These are phyloP conservation scores for Pseudogymnoascus sp. DNA, from an alignment of 2,329 filamentous ascomycete genomes.

Conservation along the genomic window DNA sequence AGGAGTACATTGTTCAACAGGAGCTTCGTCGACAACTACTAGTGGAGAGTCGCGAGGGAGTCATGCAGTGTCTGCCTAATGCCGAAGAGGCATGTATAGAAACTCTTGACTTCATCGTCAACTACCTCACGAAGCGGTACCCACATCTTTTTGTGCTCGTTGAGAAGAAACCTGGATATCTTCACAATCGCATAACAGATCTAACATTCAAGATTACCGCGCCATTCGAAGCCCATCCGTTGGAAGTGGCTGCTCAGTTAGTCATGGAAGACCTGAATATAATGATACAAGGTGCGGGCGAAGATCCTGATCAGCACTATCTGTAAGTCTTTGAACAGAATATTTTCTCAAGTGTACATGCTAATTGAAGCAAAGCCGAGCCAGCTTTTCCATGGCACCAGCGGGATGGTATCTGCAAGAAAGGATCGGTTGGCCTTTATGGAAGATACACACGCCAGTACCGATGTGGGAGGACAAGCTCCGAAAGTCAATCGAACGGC, in stretches of 20 bases:
- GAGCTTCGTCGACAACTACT: conserved; percentile 35
- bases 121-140: conserved; percentile 36
- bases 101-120: conserved; percentile 37
- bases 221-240: conserved; percentile 30
- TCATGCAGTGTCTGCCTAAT: conserved; percentile 37
- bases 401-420: conserved; percentile 42
- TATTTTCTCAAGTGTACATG: not conserved
- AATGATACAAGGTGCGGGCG: conserved; percentile 35
- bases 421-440: conserved; percentile 41
- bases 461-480: conserved; percentile 41
- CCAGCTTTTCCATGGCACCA: conserved; percentile 43
- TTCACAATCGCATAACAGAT: conserved; percentile 36
- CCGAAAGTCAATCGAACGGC: conserved; percentile 36
- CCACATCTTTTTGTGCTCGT: conserved; percentile 34
- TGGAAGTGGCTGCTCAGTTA: conserved; percentile 42
- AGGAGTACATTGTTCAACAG: conserved; percentile 37
- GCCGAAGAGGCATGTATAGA: conserved; percentile 39
- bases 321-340: conserved; percentile 14
- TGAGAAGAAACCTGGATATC: conserved; percentile 19
- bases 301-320: conserved; percentile 24
- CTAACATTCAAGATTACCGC: conserved; percentile 34
- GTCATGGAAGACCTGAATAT: conserved; percentile 44
- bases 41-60: conserved; percentile 31
- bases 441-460: conserved; percentile 38
- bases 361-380: conserved; percentile 35